Percentiles rank a stretch among this genome's conserved stretches.
phyloP scores from a whole-genome alignment of 228 moss, liverwort and hornwort genomes.

The Sphagnum fallax region DNA sequence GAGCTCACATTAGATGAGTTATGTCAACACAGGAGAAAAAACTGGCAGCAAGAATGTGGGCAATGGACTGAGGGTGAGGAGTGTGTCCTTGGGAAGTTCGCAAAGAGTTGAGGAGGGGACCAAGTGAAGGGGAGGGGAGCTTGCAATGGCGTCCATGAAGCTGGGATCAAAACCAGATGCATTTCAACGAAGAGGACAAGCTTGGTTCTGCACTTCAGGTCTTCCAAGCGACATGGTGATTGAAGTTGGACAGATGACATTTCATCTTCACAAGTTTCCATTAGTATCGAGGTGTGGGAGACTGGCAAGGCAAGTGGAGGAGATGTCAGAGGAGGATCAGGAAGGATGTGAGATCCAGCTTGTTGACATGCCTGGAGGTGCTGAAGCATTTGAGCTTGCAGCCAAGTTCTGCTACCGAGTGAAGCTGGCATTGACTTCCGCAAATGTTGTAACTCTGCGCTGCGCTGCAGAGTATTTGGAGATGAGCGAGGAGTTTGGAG shows the following conservation, averaged over 20 bases:
- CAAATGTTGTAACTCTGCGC: constrained; percentile 58
- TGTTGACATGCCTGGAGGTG: constrained; percentile 69
- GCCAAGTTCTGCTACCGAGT: constrained; percentile 97
- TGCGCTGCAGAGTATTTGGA: constrained; percentile 85
- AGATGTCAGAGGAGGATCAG: constrained; percentile 57
- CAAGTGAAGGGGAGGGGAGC: too few species aligned
- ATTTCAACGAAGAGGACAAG: constrained; percentile 70
- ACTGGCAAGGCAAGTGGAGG: constrained; percentile 68
- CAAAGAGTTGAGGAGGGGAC: too few species aligned
- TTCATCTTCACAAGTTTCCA: constrained; percentile 95
- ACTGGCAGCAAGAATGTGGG: too few species aligned
- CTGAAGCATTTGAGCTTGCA: constrained; percentile 83
- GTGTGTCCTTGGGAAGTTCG: too few species aligned
- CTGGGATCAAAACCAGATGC: constrained; percentile 63
- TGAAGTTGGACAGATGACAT: constrained; percentile 78
- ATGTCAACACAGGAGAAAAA: too few species aligned
- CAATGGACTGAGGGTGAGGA: too few species aligned
- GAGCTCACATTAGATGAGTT: too few species aligned
- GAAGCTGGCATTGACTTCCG: constrained; percentile 67
- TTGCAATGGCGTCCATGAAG: constrained; percentile 60
- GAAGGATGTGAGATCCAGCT: constrained; percentile 54
- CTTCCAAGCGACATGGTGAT: constrained; percentile 84
- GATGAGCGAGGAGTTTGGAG: constrained; percentile 84
- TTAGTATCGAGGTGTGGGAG: constrained; percentile 68
- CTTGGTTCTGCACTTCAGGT: constrained; percentile 86